Evolutionary conservation across 202 grass and related monocot genomes (phyloP).

Genomic region (Carex sylvatica): DNA sequence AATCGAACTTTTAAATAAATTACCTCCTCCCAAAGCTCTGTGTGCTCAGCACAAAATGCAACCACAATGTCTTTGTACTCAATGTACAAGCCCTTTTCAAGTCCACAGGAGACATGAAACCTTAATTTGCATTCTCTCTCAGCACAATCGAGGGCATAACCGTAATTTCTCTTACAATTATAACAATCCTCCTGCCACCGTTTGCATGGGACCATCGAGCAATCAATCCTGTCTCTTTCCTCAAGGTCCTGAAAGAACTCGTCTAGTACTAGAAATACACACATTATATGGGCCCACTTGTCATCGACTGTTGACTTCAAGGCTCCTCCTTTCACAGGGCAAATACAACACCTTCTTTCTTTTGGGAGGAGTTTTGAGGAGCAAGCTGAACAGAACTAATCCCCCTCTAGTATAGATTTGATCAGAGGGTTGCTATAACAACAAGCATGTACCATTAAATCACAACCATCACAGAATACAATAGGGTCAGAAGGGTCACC

Average conservation of each 20-base stretch:
- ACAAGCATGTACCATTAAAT: too few relatives aligned
- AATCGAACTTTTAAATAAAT: background rate
- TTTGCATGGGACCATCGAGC: conserved; percentile 51
- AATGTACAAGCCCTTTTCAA: conserved; percentile 52
- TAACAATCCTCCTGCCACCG: conserved; percentile 57
- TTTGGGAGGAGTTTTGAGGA: conserved; percentile 15
- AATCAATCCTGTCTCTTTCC: conserved; percentile 72
- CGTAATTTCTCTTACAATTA: conserved; percentile 46
- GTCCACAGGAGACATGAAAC: conserved; percentile 80
- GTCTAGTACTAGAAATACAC: conserved; percentile 75
- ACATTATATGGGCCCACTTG: conserved; percentile 71
- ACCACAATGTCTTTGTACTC: conserved; percentile 70
- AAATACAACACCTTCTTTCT: conserved; percentile 53
- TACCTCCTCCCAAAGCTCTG: conserved; percentile 80
- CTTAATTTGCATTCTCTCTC: conserved; percentile 63
- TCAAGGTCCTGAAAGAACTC: conserved; percentile 83
- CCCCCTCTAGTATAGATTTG: conserved; percentile 63
- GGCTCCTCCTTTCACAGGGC: conserved; percentile 56
- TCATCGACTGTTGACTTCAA: conserved; percentile 66
- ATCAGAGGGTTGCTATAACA: conserved; percentile 70
- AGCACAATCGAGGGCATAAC: conserved; percentile 74
- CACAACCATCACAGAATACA: too few relatives aligned
- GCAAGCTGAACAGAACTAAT: conserved; percentile 85
- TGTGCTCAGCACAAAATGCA: conserved; percentile 76
- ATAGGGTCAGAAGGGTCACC: too few relatives aligned